Base-by-base conservation (phyloP, 73 alveolate species). In the Paramecium sonneborni region DNA sequence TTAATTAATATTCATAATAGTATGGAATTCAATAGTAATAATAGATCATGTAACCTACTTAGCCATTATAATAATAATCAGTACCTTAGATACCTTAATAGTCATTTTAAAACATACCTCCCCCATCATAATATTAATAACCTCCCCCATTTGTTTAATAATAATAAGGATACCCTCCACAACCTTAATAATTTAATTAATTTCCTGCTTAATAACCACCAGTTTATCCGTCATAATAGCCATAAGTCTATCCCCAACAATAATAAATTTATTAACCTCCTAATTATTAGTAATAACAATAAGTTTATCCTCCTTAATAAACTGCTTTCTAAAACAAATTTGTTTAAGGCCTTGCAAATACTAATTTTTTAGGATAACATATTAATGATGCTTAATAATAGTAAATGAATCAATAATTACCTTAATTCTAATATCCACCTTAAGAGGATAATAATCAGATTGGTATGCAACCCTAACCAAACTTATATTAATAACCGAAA, bases 361-460 rank as follows among this genome's bases (percentile, higher is more conserved):
- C 58, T 5, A 72, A 72, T 18, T 72, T 72, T 10, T 35, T 72
- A 24, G 57, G 57, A 15, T n/a, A 72, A 18, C 86, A 72, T 72
- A 72, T 72, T 5, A 72, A 3, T 6, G 55, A 72, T 72, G 58
- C 86, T 72, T 35, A 72, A 38, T 72, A 72, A 11, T 72, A 72
- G 20, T 72, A 72, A 72, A 2, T 35, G 15, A 26, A 62, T 12
- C 14, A 62, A 62, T 30, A 62, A 30, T 26, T 30, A 12, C 84
- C 84, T 30, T 0, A 62, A 62, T 62, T 62, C 24, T 74, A 39
- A n/a, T 74, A 74, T 74, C 87, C 87, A 14, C 34, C 55, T 34
- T 15, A 34, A 34, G 67, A 67, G 7, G n/a, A 37, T 10, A 20
- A 34, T 9, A 32, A 34, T 21, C 20, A 5, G 7, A 18, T 32